Evolutionary conservation across 106 monocot species (phyloP).

Genomic region (Iris macrosiphon): DNA sequence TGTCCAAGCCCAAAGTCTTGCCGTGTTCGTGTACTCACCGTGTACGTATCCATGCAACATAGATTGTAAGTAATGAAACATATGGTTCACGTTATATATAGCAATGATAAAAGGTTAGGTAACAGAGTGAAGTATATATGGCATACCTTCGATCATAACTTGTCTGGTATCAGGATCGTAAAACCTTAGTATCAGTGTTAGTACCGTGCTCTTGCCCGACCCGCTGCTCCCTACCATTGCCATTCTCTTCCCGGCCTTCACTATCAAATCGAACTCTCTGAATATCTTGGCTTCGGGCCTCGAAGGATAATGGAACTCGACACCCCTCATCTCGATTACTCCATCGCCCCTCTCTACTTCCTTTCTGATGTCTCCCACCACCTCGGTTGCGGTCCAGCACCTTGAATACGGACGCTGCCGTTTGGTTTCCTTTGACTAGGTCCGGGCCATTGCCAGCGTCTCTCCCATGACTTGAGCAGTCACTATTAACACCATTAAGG

Average conservation of each 20-base stretch:
- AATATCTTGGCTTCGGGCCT: slow-evolving; percentile 57
- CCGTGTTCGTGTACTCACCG: too few relatives aligned
- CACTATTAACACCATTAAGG: slow-evolving; percentile 97
- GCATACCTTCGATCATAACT: slow-evolving; percentile 64
- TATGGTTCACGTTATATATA: too few relatives aligned
- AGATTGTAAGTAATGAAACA: too few relatives aligned
- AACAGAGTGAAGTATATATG: too few relatives aligned
- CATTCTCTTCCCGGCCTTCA: slow-evolving; percentile 65
- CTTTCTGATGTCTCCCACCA: slow-evolving; percentile 38
- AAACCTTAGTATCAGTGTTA: slow-evolving; percentile 49
- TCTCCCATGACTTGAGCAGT: slow-evolving; percentile 94
- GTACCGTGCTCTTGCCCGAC: slow-evolving; percentile 63
- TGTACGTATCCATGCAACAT: too few relatives aligned
- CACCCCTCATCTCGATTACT: slow-evolving; percentile 46
- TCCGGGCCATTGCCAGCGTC: slow-evolving; percentile 71
- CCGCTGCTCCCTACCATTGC: slow-evolving; percentile 71
- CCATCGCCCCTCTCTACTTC: slow-evolving; percentile 46
- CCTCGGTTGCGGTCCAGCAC: slow-evolving; percentile 59
- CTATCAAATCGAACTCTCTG: slow-evolving; percentile 40
- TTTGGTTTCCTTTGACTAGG: slow-evolving; percentile 73
- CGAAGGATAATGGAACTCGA: slow-evolving; percentile 58
- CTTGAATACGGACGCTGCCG: slow-evolving; percentile 66
- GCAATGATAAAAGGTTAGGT: too few relatives aligned
- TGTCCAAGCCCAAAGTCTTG: too few relatives aligned
- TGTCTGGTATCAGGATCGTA: slow-evolving; percentile 48